phyloP scores from a whole-genome alignment of 495 filamentous ascomycete species.

The Clohesyomyces aquaticus region DNA sequence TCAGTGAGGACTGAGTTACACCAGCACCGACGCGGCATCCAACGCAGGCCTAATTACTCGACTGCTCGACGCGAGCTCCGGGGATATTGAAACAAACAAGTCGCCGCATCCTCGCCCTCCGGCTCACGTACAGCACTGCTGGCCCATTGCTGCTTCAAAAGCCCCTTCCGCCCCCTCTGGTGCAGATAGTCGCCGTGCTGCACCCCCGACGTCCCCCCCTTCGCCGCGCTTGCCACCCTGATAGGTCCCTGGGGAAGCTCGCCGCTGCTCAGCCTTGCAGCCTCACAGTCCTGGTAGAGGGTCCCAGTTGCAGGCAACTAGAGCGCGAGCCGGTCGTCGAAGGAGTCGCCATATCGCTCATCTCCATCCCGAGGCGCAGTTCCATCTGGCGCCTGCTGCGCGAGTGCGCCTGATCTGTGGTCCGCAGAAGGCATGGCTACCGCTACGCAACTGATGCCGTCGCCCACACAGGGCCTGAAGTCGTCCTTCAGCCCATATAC shows the following conservation, averaged over 20 bases:
- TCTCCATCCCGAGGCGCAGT: neutral
- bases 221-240: conserved; percentile 14
- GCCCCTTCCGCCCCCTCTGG: conserved; percentile 13
- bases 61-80: neutral
- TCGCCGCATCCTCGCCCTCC: neutral
- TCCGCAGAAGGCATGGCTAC: conserved; percentile 33
- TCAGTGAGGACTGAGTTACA: conserved; percentile 8
- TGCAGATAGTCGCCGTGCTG: conserved; percentile 17
- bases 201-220: conserved; percentile 11
- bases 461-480: conserved; percentile 51
- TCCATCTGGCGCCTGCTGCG: conserved; percentile 6
- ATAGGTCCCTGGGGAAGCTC: conserved; percentile 25
- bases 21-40: neutral
- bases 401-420: neutral
- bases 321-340: neutral
- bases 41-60: neutral
- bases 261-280: conserved; percentile 30
- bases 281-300: neutral
- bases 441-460: conserved; percentile 47
- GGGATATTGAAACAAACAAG: conserved; percentile 27
- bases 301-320: conserved; percentile 1
- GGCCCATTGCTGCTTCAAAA: conserved; percentile 3
- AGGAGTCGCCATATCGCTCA: conserved; percentile 5
- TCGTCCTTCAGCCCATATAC: conserved; percentile 63
- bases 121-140: neutral